Conservation (phyloP, 2,329 filamentous ascomycete genomes). For the Boeremia lycopersici region DNA sequence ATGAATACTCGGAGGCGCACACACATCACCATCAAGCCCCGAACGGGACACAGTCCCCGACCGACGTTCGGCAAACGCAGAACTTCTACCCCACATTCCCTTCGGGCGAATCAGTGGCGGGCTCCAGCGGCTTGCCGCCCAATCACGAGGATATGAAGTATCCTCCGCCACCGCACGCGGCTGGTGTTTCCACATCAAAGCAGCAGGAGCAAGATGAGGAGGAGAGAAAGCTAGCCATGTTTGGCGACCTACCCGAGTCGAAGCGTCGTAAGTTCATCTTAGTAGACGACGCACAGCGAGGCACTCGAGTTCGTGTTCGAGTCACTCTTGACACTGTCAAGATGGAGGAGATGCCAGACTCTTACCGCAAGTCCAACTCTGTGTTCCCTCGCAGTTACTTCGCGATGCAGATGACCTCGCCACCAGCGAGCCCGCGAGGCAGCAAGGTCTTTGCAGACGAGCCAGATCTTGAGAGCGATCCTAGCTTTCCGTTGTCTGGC, state of each 20-base stretch:
- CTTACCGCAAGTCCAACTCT: constrained; percentile 86
- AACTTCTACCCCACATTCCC: constrained; percentile 77
- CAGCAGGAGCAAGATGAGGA: constrained; percentile 61
- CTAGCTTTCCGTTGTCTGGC: constrained; percentile 49
- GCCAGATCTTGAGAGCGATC: constrained; percentile 53
- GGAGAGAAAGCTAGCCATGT: constrained; percentile 71
- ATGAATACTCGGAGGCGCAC: constrained; percentile 65
- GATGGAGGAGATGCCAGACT: constrained; percentile 94
- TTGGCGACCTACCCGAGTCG: constrained; percentile 84
- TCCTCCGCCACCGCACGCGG: constrained; percentile 49
- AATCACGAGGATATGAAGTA: constrained; percentile 64
- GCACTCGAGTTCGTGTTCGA: constrained; percentile 81
- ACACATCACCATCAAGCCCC: constrained; percentile 71
- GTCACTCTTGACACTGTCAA: constrained; percentile 93
- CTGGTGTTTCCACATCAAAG: constrained; percentile 52
- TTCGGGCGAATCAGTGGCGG: constrained; percentile 59
- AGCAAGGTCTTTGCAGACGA: constrained; percentile 75
- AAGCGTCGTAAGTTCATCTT: constrained; percentile 97
- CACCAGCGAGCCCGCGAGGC: constrained; percentile 75
- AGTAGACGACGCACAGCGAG: constrained; percentile 80
- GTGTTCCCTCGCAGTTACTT: constrained; percentile 93
- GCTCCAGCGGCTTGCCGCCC: constrained; percentile 66
- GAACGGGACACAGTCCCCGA: constrained; percentile 57
- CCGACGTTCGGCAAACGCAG: constrained; percentile 75
- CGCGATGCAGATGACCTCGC: constrained; percentile 88